Evolutionary conservation across 768 basidiomycete genomes (phyloP).

Genomic region (Phaeolepiota aurea): DNA sequence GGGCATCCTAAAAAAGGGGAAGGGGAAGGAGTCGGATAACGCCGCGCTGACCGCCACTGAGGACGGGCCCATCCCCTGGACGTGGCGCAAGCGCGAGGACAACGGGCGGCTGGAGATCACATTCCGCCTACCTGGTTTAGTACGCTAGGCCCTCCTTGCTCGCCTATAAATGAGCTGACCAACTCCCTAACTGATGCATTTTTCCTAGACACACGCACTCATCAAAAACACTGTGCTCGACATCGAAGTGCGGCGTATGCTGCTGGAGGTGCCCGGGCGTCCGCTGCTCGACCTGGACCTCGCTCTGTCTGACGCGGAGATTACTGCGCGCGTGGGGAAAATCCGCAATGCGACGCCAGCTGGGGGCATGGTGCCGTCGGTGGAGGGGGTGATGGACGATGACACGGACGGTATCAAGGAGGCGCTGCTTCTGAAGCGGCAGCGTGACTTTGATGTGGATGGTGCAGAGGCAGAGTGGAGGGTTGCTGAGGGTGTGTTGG

Average conservation of each 20-base stretch:
- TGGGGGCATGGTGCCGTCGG: no score
- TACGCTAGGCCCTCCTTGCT: slow-evolving; percentile 24
- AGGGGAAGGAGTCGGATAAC: slow-evolving; percentile 13
- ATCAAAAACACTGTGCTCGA: slow-evolving; percentile 49
- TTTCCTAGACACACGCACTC: slow-evolving; percentile 36
- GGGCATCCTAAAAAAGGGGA: slow-evolving; percentile 1
- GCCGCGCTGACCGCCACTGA: slow-evolving; percentile 13
- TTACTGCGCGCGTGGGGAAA: slow-evolving; percentile 20
- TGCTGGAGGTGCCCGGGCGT: slow-evolving; percentile 38
- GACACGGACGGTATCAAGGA: slow-evolving; percentile 8
- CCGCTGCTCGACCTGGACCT: slow-evolving; percentile 54
- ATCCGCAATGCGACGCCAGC: not conserved
- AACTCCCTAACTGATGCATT: slow-evolving; percentile 1
- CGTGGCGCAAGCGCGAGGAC: slow-evolving; percentile 33
- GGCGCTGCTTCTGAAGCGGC: slow-evolving; percentile 44
- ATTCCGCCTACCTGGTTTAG: slow-evolving; percentile 48
- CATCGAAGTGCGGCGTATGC: slow-evolving; percentile 52
- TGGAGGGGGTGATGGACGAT: no score
- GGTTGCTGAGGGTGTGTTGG: slow-evolving; percentile 40
- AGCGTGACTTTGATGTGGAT: slow-evolving; percentile 53
- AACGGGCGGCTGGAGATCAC: slow-evolving; percentile 35
- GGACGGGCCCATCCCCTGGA: slow-evolving; percentile 37
- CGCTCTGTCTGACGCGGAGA: slow-evolving; percentile 44
- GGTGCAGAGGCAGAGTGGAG: slow-evolving; percentile 62
- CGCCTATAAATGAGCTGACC: not conserved